phyloP scores from a whole-genome alignment of 139 green algal genomes.

The Coccomyxa sp. region DNA sequence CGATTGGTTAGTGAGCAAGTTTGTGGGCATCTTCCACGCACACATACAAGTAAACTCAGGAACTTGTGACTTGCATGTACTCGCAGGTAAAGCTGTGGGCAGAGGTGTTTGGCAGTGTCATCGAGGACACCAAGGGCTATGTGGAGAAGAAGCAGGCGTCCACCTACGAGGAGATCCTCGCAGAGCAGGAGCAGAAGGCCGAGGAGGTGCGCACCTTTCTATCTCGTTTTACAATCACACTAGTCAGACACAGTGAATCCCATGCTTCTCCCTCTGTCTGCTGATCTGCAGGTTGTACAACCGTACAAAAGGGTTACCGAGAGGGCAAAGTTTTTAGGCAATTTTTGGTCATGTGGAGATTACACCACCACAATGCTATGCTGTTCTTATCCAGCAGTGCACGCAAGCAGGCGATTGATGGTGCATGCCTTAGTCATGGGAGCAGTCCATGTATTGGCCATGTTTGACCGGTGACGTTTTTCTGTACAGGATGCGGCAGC shows the following conservation, averaged over 20 bases:
- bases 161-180: conserved; percentile 88
- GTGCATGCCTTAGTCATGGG: no score
- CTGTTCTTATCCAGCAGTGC: no score
- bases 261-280: conserved; percentile 13
- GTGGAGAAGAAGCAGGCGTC: conserved; percentile 92
- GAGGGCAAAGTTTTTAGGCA: no score
- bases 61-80: no score
- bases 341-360: no score
- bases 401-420: no score
- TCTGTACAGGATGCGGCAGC: background rate
- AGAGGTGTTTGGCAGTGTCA: conserved; percentile 54
- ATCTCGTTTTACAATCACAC: background rate
- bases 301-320: no score
- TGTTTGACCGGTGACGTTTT: conserved; percentile 21
- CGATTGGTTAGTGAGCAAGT: background rate
- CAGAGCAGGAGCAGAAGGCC: conserved; percentile 41
- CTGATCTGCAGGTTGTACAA: background rate
- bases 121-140: conserved; percentile 70
- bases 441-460: no score
- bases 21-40: no score
- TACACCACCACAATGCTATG: no score
- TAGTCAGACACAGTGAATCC: background rate
- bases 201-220: background rate
- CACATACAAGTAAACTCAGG: no score
- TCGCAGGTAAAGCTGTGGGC: conserved; percentile 3